Evolutionary conservation across 352 stramenopile species (phyloP).

Genomic region (Hyaloperonospora arabidopsidis): DNA sequence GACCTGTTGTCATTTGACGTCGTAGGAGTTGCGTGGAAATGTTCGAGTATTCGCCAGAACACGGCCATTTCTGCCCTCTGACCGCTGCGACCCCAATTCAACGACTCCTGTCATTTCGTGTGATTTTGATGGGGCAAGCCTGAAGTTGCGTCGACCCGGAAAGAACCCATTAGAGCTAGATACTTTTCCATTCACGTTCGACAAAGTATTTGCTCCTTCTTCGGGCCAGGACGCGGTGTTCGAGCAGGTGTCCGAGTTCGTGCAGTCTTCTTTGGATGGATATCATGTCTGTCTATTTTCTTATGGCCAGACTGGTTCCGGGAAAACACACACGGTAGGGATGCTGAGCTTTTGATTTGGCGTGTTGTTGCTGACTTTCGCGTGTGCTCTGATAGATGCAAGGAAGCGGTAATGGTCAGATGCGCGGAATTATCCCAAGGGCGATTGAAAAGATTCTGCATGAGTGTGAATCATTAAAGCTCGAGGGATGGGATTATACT

Average conservation of each 20-base stretch:
- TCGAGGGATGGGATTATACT: slow-evolving; percentile 91
- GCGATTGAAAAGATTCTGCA: slow-evolving; percentile 93
- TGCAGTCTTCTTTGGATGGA: slow-evolving; percentile 95
- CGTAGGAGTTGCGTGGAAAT: slow-evolving; percentile 96
- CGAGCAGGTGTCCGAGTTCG: slow-evolving; percentile 94
- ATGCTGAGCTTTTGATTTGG: background rate
- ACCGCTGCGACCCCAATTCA: slow-evolving; percentile 45
- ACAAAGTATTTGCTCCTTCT: slow-evolving; percentile 93
- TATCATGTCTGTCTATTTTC: slow-evolving; percentile 96
- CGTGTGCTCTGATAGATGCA: slow-evolving; percentile 82
- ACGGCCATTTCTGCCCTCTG: slow-evolving; percentile 83
- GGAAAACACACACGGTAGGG: slow-evolving; percentile 90
- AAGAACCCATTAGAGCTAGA: slow-evolving; percentile 47
- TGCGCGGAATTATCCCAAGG: slow-evolving; percentile 96
- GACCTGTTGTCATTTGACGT: slow-evolving; percentile 5
- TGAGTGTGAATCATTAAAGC: slow-evolving; percentile 47
- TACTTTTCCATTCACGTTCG: slow-evolving; percentile 88
- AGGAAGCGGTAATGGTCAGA: slow-evolving; percentile 91
- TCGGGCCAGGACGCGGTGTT: slow-evolving; percentile 93
- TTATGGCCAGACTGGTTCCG: slow-evolving; percentile 91
- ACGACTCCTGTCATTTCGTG: slow-evolving; percentile 48
- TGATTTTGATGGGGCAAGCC: slow-evolving; percentile 60
- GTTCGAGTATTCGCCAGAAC: slow-evolving; percentile 96
- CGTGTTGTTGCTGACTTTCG: slow-evolving; percentile 5
- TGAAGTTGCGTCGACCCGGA: slow-evolving; percentile 46